Conservation (phyloP, 495 filamentous ascomycete species). For the Talaromyces liani region DNA sequence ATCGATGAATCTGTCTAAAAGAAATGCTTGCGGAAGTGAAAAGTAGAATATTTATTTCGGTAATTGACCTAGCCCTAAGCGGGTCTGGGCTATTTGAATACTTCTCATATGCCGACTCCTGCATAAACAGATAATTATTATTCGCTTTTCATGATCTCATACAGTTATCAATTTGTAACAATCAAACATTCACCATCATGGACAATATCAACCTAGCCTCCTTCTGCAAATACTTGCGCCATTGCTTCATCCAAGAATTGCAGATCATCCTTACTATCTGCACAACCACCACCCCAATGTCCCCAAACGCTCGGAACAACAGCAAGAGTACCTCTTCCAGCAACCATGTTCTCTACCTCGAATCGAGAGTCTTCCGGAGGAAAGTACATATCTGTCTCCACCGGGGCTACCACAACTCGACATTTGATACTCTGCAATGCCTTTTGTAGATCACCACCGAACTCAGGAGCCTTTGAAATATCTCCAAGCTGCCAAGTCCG, state of each 20-base stretch:
- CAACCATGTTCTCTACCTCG: conserved; percentile 57
- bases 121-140: no score
- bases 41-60: no score
- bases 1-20: no score
- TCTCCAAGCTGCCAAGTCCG: conserved; percentile 72
- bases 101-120: no score
- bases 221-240: conserved; percentile 35
- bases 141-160: no score
- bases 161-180: no score
- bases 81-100: no score
- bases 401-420: conserved; percentile 56
- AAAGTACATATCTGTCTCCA: conserved; percentile 67
- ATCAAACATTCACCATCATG: no score
- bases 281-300: conserved; percentile 58
- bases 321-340: conserved; percentile 49
- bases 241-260: conserved; percentile 60
- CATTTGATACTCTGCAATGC: conserved; percentile 63
- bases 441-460: conserved; percentile 56
- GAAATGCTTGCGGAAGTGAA: no score
- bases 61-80: no score
- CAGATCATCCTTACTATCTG: conserved; percentile 54
- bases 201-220: not conserved
- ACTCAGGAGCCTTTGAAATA: conserved; percentile 53
- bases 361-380: conserved; percentile 65
- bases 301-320: conserved; percentile 62